phyloP scores from a whole-genome alignment of 1,139 yeast genomes.

The Taphrina confusa region DNA sequence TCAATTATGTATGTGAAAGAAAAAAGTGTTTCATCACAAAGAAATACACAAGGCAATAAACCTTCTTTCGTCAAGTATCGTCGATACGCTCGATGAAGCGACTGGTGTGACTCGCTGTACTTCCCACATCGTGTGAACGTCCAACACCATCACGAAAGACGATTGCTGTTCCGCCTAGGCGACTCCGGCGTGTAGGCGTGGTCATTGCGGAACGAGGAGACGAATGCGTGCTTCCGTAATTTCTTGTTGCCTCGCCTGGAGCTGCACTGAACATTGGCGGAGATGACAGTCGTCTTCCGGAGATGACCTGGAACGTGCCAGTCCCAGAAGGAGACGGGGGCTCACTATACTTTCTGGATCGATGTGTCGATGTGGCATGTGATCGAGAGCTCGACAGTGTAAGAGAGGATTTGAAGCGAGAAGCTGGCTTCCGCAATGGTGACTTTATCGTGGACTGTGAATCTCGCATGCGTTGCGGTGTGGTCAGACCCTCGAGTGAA shows the following conservation, averaged over 20 bases:
- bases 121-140: slow-evolving; percentile 16
- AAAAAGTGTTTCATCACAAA: no score
- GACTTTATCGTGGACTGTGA: neutral
- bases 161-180: slow-evolving; percentile 1
- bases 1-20: no score
- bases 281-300: slow-evolving; percentile 13
- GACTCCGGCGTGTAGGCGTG: slow-evolving; percentile 7
- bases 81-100: slow-evolving; percentile 17
- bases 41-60: no score
- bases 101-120: slow-evolving; percentile 15
- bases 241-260: slow-evolving; percentile 4
- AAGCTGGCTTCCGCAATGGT: neutral
- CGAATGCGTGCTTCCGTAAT: neutral
- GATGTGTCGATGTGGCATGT: neutral
- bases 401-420: neutral
- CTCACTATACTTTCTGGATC: slow-evolving; percentile 10
- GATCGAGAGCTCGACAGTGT: neutral
- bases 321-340: neutral
- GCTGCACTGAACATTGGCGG: slow-evolving; percentile 1
- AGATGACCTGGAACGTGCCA: slow-evolving; percentile 14
- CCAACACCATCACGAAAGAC: slow-evolving; percentile 7
- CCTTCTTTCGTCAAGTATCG: neutral
- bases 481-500: neutral
- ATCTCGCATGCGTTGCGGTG: slow-evolving; percentile 21
- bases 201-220: slow-evolving; percentile 5